These are phyloP conservation scores for Marasmius sp. DNA, from an alignment of 1,284 basidiomycete species.

Conservation along the genomic window DNA sequence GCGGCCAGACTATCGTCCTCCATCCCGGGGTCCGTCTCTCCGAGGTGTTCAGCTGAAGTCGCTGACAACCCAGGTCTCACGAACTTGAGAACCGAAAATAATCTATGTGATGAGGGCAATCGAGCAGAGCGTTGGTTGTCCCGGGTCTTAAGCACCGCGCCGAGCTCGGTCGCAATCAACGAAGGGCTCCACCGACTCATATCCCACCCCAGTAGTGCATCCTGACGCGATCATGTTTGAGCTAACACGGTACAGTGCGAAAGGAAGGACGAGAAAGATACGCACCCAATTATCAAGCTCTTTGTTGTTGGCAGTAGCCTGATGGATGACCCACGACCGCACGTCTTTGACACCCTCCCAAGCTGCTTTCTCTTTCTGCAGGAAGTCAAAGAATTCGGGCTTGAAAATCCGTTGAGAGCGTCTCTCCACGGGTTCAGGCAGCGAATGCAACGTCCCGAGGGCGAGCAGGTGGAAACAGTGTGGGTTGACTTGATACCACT, in stretches of 20 bases:
- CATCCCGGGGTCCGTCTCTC: slow-evolving; percentile 33
- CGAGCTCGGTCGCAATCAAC: slow-evolving; percentile 58
- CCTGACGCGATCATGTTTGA: slow-evolving; percentile 12
- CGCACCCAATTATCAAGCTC: neutral
- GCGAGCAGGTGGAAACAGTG: slow-evolving; percentile 84
- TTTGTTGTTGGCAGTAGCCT: slow-evolving; percentile 21
- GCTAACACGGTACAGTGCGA: neutral
- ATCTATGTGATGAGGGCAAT: slow-evolving; percentile 32
- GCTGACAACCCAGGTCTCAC: slow-evolving; percentile 17
- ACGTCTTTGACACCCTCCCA: slow-evolving; percentile 58
- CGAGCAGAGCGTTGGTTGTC: slow-evolving; percentile 18
- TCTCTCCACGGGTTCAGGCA: slow-evolving; percentile 84
- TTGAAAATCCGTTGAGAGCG: slow-evolving; percentile 79
- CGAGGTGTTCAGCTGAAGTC: slow-evolving; percentile 32
- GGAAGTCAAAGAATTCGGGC: slow-evolving; percentile 68
- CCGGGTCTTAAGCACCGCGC: slow-evolving; percentile 54
- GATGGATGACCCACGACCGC: slow-evolving; percentile 52
- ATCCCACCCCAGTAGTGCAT: slow-evolving; percentile 20
- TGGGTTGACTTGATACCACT: slow-evolving; percentile 81
- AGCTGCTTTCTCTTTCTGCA: slow-evolving; percentile 54
- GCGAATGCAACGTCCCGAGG: slow-evolving; percentile 75
- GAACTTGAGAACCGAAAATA: slow-evolving; percentile 60
- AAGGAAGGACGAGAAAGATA: neutral
- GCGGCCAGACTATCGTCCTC: slow-evolving; percentile 25
- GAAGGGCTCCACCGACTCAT: slow-evolving; percentile 52